Conservation (phyloP, 805 yeast species). For the Ogataea pilisensis region DNA sequence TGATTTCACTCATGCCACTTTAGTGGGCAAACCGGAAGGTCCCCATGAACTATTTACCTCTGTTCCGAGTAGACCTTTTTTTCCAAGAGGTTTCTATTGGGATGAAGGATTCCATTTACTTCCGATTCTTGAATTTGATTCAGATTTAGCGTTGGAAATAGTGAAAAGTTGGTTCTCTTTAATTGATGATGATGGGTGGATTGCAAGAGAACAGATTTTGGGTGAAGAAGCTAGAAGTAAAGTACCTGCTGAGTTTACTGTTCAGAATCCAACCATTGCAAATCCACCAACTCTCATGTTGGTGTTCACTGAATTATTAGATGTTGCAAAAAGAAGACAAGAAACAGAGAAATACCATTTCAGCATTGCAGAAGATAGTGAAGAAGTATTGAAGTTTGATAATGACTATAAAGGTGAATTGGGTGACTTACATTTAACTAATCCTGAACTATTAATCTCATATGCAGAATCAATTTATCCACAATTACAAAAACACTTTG, state of each 20-base stretch:
- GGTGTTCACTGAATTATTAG: slow-evolving; percentile 55
- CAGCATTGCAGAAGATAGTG: slow-evolving; percentile 18
- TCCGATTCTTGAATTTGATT: slow-evolving; percentile 77
- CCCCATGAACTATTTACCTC: slow-evolving; percentile 74
- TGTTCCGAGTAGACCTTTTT: slow-evolving; percentile 90
- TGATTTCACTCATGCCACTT: slow-evolving; percentile 49
- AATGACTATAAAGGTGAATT: slow-evolving; percentile 31
- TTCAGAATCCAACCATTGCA: slow-evolving; percentile 85
- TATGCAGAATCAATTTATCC: slow-evolving; percentile 73
- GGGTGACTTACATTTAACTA: slow-evolving; percentile 49
- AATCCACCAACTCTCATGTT: slow-evolving; percentile 94
- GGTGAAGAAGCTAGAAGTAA: slow-evolving; percentile 87
- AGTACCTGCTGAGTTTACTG: slow-evolving; percentile 80
- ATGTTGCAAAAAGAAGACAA: slow-evolving; percentile 33
- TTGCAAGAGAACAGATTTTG: slow-evolving; percentile 90
- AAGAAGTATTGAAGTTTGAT: slow-evolving; percentile 14
- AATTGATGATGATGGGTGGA: slow-evolving; percentile 92
- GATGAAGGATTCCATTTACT: slow-evolving; percentile 95
- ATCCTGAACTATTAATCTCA: slow-evolving; percentile 54
- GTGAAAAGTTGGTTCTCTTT: slow-evolving; percentile 81
- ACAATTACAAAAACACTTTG: slow-evolving; percentile 66
- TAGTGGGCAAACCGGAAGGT: slow-evolving; percentile 60
- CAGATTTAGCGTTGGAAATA: slow-evolving; percentile 76
- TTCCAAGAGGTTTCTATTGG: slow-evolving; percentile 98
- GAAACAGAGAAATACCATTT: slow-evolving; percentile 18